Evolutionary conservation across 495 filamentous ascomycete species (phyloP), one percentile per base, ranked within the genome.

Genomic region (Cladorrhinum samala): DNA sequence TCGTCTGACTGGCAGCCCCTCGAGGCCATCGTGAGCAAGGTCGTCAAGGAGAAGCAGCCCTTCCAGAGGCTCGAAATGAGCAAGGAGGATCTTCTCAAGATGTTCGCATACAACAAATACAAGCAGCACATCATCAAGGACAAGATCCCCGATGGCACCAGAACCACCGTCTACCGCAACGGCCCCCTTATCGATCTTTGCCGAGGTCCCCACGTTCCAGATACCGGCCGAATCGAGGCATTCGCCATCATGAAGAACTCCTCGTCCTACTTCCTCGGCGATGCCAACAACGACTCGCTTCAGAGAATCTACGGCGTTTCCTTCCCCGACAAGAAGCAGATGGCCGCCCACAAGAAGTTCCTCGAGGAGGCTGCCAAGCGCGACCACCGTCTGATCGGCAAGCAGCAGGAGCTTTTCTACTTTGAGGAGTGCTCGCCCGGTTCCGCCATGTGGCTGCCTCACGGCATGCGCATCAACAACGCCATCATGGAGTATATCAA

Each of bases 301-400:
- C 94, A 97, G 68, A 87, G 93, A 53, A 92, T 98, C 49, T 93
- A 96, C 63, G 94, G 92, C 60, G 84, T 98, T 45, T 94, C 90
- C 20, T 98, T 96, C 71, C 94, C 94, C 0, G 92, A 97, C 65
- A 97, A 97, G 79, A 94, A 95, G 76, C 77, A 77, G 59, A 86
- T 97, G 79, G 79, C 83, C 13, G 90, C 92, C 57, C 87, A 96
- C 71, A 81, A 92, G 72, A 89, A 91, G 55, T 92, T 94, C 67
- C 71, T 98, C 7, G 93, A 96, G 65, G 94, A 97, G 65, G 93
- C 93, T 8, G 91, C 92, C 41, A 95, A 96, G 77, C 83, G 94
- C 54, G 91, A 96, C 63, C 93, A 98, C 57, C 75, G 91, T 27
- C 84, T 84, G 69, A 87, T 98, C 55, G 94, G 91, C 49, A 87